Base-by-base conservation (phyloP, 2,329 filamentous ascomycete genomes). In the Cladosporium oxysporum region DNA sequence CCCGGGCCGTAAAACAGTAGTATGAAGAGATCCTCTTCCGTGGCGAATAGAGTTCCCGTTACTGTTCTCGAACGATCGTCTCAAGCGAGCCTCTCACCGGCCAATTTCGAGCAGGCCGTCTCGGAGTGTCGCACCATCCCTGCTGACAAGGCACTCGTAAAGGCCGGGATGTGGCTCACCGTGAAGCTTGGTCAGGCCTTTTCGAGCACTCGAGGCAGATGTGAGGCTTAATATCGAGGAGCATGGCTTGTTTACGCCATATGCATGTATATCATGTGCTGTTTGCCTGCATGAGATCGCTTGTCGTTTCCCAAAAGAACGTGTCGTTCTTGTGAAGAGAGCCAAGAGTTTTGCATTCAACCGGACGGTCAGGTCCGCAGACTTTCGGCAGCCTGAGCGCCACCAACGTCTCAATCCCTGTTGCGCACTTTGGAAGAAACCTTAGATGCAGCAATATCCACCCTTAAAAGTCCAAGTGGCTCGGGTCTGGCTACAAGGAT, bases 321-420 rank as follows among this genome's bases (percentile, higher is more conserved):
- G 18, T 58, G 33, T 58, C 53, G 29, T 23, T 21, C 3, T 8
- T 37, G 53, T 5, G 53, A 33, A 37, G 18, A 31, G 29, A 31
- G 53, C 53, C 26, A 57, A 57, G 53, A 57, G 29, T 35, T 57
- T 57, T 33, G 21, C 31, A 21, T 58, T 58, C n/a, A 58, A 8
- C 53, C 53, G 53, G 53, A 58, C 53, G 29, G 26, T 58, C 33
- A 26, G n/a, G 28, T 12, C 50, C 50, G 29, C 53, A 58, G 31
- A 21, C 31, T 37, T 52, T 52, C 33, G 33, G 53, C 50, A 53
- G 29, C 50, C 53, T 37, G 41, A 44, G 29, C 41, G 41, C 47
- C 44, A 61, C 58, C 44, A 61, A 61, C 58, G 58, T 61, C 58
- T 61, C 58, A 61, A 11, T 23, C 29, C 31, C 37, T 50, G 50